These are phyloP conservation scores for Coprinopsis strossmayeri DNA, from an alignment of 768 basidiomycete species.

Conservation along the genomic window DNA sequence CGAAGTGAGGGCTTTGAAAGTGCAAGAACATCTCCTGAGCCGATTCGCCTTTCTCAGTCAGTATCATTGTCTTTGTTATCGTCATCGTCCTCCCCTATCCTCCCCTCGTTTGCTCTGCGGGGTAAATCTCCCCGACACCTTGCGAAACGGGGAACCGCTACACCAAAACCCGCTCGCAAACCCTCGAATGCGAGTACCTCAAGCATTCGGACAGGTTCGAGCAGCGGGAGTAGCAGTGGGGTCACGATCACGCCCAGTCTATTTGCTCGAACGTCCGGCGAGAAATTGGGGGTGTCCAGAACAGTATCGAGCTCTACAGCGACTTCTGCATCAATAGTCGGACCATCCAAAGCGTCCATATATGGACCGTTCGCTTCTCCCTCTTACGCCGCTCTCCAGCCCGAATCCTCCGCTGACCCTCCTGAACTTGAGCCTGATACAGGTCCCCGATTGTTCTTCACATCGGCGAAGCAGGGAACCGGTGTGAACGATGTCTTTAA, in stretches of 20 bases:
- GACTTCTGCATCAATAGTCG: not conserved
- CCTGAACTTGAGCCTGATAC: conserved; percentile 30
- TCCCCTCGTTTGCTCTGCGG: too few relatives aligned
- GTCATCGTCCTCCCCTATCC: not conserved
- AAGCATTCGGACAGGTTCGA: conserved; percentile 14
- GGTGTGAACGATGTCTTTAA: conserved; percentile 71
- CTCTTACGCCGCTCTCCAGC: conserved; percentile 12
- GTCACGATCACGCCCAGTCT: conserved; percentile 53
- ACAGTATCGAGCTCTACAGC: too few relatives aligned
- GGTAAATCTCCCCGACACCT: too few relatives aligned
- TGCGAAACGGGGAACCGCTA: not conserved
- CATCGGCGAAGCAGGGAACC: conserved; percentile 73
- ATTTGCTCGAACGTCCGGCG: not conserved
- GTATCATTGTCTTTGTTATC: not conserved
- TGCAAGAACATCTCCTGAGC: not conserved
- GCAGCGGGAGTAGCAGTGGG: conserved; percentile 30
- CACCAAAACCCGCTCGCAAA: too few relatives aligned
- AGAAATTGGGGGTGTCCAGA: too few relatives aligned
- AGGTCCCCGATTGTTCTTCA: conserved; percentile 64
- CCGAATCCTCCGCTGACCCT: conserved; percentile 15
- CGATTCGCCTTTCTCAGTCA: not conserved
- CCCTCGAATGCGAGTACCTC: not conserved
- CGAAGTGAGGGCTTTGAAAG: not conserved
- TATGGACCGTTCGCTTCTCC: not conserved
- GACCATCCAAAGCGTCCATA: not conserved